These are phyloP conservation scores for Umbelopsis sp. DNA, from an alignment of 192 early-diverging fungal genomes.

Conservation along the genomic window DNA sequence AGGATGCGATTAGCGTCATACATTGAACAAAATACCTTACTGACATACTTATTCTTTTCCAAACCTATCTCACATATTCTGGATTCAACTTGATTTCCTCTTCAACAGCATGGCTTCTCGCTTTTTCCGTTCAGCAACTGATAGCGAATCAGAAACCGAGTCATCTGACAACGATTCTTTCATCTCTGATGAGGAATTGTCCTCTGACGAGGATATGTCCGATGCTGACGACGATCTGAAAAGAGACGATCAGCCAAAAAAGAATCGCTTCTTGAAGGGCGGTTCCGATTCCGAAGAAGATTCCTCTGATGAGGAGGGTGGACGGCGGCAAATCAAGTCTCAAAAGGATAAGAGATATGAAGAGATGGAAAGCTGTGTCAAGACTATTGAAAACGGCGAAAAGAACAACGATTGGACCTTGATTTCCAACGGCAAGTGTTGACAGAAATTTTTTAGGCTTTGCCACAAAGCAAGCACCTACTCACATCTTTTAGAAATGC, in stretches of 20 bases:
- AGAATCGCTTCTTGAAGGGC: conserved; percentile 44
- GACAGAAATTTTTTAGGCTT: not conserved
- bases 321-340: conserved; percentile 75
- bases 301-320: conserved; percentile 67
- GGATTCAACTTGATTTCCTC: not conserved
- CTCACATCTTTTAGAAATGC: no score
- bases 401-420: conserved; percentile 92
- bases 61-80: not conserved
- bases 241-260: conserved; percentile 40
- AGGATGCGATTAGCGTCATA: not conserved
- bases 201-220: conserved; percentile 47
- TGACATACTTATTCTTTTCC: not conserved
- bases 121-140: conserved; percentile 78
- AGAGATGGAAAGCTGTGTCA: conserved; percentile 71
- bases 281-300: conserved; percentile 54
- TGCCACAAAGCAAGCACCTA: no score
- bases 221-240: conserved; percentile 54
- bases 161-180: conserved; percentile 61
- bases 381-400: conserved; percentile 68
- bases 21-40: not conserved
- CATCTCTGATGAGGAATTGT: conserved; percentile 54
- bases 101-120: conserved; percentile 52
- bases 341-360: conserved; percentile 88
- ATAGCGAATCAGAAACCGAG: conserved; percentile 64
- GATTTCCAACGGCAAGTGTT: conserved; percentile 66